A percentile compares a stretch with the other conserved stretches of the same genome.
These are phyloP conservation scores for Liriodendron chinense DNA, from an alignment of 164 flowering plant species.

Conservation along the genomic window DNA sequence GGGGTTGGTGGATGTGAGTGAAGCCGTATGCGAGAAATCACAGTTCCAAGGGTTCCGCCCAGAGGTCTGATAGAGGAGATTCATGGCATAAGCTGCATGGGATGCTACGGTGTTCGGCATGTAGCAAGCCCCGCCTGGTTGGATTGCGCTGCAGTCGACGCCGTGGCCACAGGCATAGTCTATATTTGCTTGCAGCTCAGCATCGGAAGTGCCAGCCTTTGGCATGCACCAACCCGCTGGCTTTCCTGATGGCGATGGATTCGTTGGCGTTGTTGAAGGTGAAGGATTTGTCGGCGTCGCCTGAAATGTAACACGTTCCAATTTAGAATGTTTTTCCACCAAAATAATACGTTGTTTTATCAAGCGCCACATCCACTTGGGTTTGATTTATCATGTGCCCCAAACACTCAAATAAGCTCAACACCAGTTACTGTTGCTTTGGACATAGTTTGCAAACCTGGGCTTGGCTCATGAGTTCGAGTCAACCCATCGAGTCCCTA, in stretches of 20 bases:
- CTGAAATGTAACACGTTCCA: neutral
- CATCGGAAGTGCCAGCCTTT: constrained; percentile 52
- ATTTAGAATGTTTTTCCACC: too few relatives aligned
- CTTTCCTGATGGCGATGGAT: constrained; percentile 34
- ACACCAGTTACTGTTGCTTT: too few relatives aligned
- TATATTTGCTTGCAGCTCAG: constrained; percentile 59
- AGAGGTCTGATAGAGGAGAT: constrained; percentile 61
- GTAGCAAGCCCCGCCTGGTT: constrained; percentile 77
- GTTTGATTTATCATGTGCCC: too few relatives aligned
- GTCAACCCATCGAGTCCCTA: too few relatives aligned
- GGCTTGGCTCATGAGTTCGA: too few relatives aligned
- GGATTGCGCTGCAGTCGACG: constrained; percentile 63
- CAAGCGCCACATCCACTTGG: too few relatives aligned
- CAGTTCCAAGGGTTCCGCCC: constrained; percentile 71
- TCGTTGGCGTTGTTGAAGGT: constrained; percentile 14
- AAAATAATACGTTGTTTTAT: too few relatives aligned
- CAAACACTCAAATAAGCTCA: too few relatives aligned
- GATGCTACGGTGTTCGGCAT: constrained; percentile 62
- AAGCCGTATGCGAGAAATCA: constrained; percentile 70
- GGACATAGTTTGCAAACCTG: too few relatives aligned
- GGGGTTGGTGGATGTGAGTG: constrained; percentile 60
- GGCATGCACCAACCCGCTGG: constrained; percentile 71
- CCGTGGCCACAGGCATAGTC: constrained; percentile 77
- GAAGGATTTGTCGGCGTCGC: neutral
- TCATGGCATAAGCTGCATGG: constrained; percentile 91